Evolutionary conservation across 169 alveolate genomes (phyloP).

Genomic region (Eimeria necatrix): DNA sequence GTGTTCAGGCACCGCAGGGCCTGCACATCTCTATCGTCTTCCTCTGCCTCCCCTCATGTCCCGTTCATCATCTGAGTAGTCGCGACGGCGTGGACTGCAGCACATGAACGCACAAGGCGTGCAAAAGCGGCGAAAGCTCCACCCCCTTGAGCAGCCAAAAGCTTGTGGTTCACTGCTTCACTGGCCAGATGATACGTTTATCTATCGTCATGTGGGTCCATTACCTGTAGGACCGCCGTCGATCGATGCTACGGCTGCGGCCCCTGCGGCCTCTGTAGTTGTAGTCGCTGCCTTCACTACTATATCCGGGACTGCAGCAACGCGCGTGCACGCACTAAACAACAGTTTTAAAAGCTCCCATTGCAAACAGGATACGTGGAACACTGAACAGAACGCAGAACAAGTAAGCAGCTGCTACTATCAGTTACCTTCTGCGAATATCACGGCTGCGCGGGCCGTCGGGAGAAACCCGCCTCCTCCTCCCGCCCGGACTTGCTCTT

Average conservation of each 20-base stretch:
- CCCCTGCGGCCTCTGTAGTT: constrained; percentile 68
- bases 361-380: background rate
- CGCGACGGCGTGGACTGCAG: constrained; percentile 69
- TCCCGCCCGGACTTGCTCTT: constrained; percentile 33
- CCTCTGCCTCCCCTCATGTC: constrained; percentile 47
- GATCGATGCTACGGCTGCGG: constrained; percentile 58
- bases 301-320: constrained; percentile 58
- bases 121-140: background rate
- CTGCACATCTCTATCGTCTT: background rate
- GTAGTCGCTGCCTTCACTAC: constrained; percentile 75
- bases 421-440: constrained; percentile 36
- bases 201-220: background rate
- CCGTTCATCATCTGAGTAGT: constrained; percentile 66
- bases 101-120: background rate
- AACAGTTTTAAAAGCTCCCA: background rate
- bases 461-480: constrained; percentile 61
- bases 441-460: constrained; percentile 65
- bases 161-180: background rate
- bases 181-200: background rate
- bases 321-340: background rate
- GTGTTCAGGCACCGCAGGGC: too few relatives aligned
- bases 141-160: background rate
- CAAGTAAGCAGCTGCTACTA: background rate
- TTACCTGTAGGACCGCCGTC: constrained; percentile 68
- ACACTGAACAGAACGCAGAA: background rate